Evolutionary conservation across 176 grass and related monocot species (phyloP), one percentile per base, ranked within the genome.

Genomic region (Oryza glaberrima): DNA sequence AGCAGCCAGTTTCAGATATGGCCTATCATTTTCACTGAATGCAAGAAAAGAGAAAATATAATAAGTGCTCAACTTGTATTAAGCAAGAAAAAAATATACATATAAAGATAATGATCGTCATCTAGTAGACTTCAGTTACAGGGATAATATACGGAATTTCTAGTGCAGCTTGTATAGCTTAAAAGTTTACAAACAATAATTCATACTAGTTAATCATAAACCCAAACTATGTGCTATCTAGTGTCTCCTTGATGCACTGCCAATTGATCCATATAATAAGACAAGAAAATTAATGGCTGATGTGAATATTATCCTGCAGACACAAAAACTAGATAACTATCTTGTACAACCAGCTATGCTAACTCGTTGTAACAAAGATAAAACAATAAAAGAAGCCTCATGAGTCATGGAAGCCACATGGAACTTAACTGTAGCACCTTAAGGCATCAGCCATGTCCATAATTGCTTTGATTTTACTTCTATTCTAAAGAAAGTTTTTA

Each of bases 11-110:
- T 91, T 92, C 65, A 98, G 77, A 77, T 94, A 83, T 52, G 85
- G 84, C 51, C 82, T 86, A 77, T 95, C 96, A 75, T 72, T 70
- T 85, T 95, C 91, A 88, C 96, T 98, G 86, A 80, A 88, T 30
- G 72, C n/a, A 80, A 28, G 38, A 75, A 7, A 41, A 15, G 10
- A 35, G 30, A 26, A 78, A 26, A 78, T 68, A 78, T 4, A 81
- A 51, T 84, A 41, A 90, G 49, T 69, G 73, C 83, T 74, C 80
- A 63, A 81, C 63, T 73, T 80, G 52, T 34, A 81, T 76, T 69
- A 78, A 63, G 7, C 60, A 77, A 81, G 69, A 74, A 76, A 77
- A 85, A 30, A 60, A 60, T 41, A 75, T 7, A 77, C 6, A 77
- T 15, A 67, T 49, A 45, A 45, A 73, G 6, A 48, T 22, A n/a